Conservation (phyloP, 257 asterid species). For the Nicotiana otophora region DNA sequence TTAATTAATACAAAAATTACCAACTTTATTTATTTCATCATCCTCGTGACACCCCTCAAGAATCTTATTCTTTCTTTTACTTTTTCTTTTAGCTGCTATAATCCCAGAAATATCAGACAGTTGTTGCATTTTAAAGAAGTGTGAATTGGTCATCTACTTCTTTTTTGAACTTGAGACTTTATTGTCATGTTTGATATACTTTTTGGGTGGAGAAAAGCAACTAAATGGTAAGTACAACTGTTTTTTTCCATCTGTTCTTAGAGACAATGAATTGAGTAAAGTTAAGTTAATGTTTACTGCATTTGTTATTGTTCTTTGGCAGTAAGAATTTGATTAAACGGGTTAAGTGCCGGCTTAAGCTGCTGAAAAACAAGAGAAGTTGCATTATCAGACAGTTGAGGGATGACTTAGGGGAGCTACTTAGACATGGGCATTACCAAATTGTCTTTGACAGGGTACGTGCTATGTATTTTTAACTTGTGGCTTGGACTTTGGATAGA, state of each 20-base stretch:
- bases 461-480: neutral
- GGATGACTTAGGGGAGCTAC: conserved; percentile 60
- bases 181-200: conserved; percentile 45
- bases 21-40: neutral
- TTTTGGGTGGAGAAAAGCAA: conserved; percentile 88
- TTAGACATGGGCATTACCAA: conserved; percentile 53
- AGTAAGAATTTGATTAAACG: conserved; percentile 57
- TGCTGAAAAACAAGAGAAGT: conserved; percentile 56
- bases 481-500: too few species aligned
- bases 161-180: neutral
- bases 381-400: conserved; percentile 53
- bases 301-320: neutral
- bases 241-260: neutral
- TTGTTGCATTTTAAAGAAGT: neutral
- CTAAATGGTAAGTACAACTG: conserved; percentile 49
- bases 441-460: conserved; percentile 59
- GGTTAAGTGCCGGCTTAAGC: conserved; percentile 57
- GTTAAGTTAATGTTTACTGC: neutral
- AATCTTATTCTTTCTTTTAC: neutral
- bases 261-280: neutral
- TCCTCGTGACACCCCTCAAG: too few species aligned
- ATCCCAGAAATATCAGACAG: neutral
- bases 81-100: neutral
- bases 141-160: too few species aligned
- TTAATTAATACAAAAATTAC: conserved; percentile 14